Conservation (phyloP, 2,329 filamentous ascomycete genomes). For the Fusarium acutatum region DNA sequence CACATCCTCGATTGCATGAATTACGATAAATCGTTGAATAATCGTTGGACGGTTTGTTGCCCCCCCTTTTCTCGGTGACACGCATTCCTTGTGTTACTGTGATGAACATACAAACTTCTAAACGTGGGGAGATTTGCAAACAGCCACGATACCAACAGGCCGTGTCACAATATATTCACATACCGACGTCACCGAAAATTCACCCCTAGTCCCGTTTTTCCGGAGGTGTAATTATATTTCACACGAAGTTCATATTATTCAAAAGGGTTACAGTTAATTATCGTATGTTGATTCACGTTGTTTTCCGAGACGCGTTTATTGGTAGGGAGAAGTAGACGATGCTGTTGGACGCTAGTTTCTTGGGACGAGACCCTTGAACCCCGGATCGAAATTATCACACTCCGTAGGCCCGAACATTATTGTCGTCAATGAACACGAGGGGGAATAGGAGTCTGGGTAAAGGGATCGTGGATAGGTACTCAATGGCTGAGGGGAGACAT, state of each 20-base stretch:
- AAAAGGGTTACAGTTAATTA: background rate
- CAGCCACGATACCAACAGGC: conserved; percentile 33
- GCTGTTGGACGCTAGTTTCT: conserved; percentile 7
- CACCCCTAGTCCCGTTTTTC: background rate
- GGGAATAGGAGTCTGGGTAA: background rate
- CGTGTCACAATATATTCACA: conserved; percentile 12
- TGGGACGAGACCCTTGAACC: conserved; percentile 18
- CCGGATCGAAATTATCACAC: background rate
- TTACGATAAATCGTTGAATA: background rate
- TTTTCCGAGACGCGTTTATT: conserved; percentile 24
- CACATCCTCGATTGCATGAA: background rate
- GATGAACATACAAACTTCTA: conserved; percentile 11
- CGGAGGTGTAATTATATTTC: background rate
- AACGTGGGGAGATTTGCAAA: conserved; percentile 18
- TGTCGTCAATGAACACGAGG: background rate
- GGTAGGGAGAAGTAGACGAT: conserved; percentile 5
- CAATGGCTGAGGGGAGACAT: background rate
- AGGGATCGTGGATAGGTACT: background rate
- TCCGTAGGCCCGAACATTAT: background rate
- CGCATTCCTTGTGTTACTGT: conserved; percentile 26
- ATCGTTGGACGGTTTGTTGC: background rate
- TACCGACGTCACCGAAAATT: conserved; percentile 15
- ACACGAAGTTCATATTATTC: background rate
- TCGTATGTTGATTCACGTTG: conserved; percentile 17
- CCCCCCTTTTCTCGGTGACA: conserved; percentile 26